Evolutionary conservation across 2,329 filamentous ascomycete genomes (phyloP).

Genomic region (Fusarium fracticaudum): DNA sequence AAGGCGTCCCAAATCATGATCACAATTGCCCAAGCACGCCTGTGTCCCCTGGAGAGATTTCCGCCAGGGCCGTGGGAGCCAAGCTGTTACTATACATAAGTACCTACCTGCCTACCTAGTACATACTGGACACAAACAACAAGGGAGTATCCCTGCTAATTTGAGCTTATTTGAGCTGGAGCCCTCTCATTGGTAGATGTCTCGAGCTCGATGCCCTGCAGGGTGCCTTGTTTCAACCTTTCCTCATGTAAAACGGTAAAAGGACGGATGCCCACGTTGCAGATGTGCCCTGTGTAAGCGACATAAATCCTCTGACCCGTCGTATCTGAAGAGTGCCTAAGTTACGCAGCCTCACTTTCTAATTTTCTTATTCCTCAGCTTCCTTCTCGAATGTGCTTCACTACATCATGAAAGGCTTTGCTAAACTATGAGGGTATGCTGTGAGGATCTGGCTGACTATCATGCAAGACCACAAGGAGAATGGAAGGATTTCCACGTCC

Average conservation of each 20-base stretch:
- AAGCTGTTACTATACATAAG: background rate
- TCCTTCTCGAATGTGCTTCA: background rate
- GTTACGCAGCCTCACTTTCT: background rate
- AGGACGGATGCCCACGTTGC: background rate
- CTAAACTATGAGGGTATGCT: background rate
- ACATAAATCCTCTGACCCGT: background rate
- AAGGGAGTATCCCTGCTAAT: conserved; percentile 3
- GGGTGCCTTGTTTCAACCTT: conserved; percentile 16
- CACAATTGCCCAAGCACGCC: background rate
- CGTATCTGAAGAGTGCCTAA: background rate
- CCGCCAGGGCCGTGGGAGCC: background rate
- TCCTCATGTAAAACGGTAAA: background rate
- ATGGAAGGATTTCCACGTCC: background rate
- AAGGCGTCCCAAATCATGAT: background rate
- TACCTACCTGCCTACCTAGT: background rate
- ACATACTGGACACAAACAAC: background rate
- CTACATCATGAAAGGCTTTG: background rate
- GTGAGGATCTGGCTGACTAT: background rate
- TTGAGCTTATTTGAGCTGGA: conserved; percentile 10
- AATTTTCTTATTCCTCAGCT: background rate
- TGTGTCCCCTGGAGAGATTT: background rate
- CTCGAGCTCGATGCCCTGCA: background rate
- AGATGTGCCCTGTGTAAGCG: background rate
- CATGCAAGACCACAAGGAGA: background rate
- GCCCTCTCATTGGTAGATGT: background rate